Evolutionary conservation across 208 protist species (phyloP), one percentile per base, ranked within the genome.

Genomic region (Leishmania lainsoni): DNA sequence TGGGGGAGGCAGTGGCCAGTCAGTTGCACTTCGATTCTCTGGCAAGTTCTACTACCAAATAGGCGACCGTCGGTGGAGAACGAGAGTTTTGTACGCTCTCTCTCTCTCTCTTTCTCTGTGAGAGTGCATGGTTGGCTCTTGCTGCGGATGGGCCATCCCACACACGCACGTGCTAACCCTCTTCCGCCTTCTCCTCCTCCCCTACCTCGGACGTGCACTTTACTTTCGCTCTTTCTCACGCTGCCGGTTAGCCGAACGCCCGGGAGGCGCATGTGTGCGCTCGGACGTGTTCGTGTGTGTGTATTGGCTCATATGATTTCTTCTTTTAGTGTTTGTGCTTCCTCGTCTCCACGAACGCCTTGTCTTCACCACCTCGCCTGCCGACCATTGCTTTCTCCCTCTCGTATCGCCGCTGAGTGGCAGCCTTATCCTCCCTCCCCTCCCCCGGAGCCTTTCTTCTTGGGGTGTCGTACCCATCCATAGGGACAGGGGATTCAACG

Each of bases 321-420:
- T 42, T 35, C 17, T 45, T 39, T 39, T 39, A 39, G 35, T 76
- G 12, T 26, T 49, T 32, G 17, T 17, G 51, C 49, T 9, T 8
- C 0, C 32, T 4, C 45, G 29, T 35, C 14, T 69, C n/a, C 20
- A 10, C 65, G 17, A 12, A 42, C 32, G 16, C 32, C 10, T 3
- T 70, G 35, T 20, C 16, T 70, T 6, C 5, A 70, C 26, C 65
- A n/a, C 65, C 35, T 48, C 16, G n/a, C 12, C 35, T 20, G 5
- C 14, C 29, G 14, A 45, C 65, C 35, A 68, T 17, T 80, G 58
- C 68, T 72, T 2, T 72, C 84, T 86, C 79, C 29, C 81, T 76
- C 78, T 84, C 71, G 9, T 8, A 68, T 42, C 29, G 0, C 29
- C 2, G 9, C 61, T 29, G 12, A 12, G 14, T 63, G 22, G 58